Evolutionary conservation across 1,139 yeast genomes (phyloP).

Genomic region (Yamadazyma aaseri): DNA sequence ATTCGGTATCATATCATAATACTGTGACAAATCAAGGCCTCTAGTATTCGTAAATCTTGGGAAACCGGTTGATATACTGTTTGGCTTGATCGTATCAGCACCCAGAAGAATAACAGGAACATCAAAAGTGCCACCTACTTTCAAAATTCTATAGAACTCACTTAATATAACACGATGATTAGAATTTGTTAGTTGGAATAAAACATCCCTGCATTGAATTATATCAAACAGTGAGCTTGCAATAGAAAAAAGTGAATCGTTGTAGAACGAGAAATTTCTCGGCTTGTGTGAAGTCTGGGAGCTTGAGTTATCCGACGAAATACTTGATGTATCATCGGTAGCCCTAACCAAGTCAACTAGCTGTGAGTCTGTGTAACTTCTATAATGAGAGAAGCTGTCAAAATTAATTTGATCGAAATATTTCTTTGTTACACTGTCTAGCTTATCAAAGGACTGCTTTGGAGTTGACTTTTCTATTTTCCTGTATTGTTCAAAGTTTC

Average conservation of each 20-base stretch:
- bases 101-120: slow-evolving; percentile 30
- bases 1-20: slow-evolving; percentile 27
- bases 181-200: slow-evolving; percentile 27
- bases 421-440: slow-evolving; percentile 26
- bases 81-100: slow-evolving; percentile 16
- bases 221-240: slow-evolving; percentile 32
- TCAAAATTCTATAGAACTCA: slow-evolving; percentile 39
- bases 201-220: slow-evolving; percentile 38
- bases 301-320: slow-evolving; percentile 20
- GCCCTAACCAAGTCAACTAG: slow-evolving; percentile 29
- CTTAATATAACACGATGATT: slow-evolving; percentile 27
- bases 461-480: slow-evolving; percentile 14
- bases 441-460: slow-evolving; percentile 22
- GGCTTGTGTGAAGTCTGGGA: slow-evolving; percentile 28
- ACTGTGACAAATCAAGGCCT: slow-evolving; percentile 18
- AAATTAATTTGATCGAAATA: slow-evolving; percentile 26
- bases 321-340: slow-evolving; percentile 19
- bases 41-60: slow-evolving; percentile 17
- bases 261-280: slow-evolving; percentile 36
- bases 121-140: slow-evolving; percentile 36
- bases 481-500: slow-evolving; percentile 16
- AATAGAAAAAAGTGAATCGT: slow-evolving; percentile 28
- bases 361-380: slow-evolving; percentile 24
- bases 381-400: slow-evolving; percentile 26
- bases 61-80: slow-evolving; percentile 16